Evolutionary conservation across 345 rosid genomes (phyloP).

Genomic region (Clarkia xantiana): DNA sequence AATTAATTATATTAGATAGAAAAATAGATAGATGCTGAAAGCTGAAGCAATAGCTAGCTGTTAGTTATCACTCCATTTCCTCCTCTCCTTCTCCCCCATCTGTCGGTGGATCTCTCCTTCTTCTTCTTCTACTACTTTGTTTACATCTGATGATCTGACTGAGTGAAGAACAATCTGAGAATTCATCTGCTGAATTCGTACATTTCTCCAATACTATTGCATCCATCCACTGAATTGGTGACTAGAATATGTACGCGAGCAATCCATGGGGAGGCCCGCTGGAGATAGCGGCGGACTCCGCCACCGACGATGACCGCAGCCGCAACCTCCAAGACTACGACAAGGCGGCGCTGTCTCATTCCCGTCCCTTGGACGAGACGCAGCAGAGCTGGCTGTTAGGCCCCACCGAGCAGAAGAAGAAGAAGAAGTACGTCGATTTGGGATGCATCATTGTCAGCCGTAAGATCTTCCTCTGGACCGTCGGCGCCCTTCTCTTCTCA

Average conservation of each 20-base stretch:
- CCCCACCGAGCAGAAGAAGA: constrained; percentile 88
- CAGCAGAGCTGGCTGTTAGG: constrained; percentile 99
- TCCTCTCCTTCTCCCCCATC: no score
- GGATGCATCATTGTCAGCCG: constrained; percentile 96
- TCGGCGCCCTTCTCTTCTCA: constrained; percentile 48
- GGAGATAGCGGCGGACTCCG: constrained; percentile 88
- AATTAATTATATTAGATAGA: no score
- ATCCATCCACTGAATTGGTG: no score
- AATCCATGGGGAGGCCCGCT: constrained; percentile 99
- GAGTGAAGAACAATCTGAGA: no score
- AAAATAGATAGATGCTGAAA: no score
- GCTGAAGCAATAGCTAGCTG: no score
- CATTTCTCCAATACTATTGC: no score
- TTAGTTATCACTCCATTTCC: no score
- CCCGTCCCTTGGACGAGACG: constrained; percentile 79
- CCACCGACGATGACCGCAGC: constrained; percentile 91
- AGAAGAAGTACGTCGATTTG: constrained; percentile 93
- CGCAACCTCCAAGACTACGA: constrained; percentile 76
- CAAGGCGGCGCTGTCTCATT: constrained; percentile 53
- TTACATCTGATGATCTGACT: no score
- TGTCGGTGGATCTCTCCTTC: no score
- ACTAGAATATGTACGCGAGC: constrained; percentile 80
- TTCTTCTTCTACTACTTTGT: no score
- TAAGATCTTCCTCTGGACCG: constrained; percentile 89
- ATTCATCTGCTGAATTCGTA: no score